Evolutionary conservation across 306 rosid genomes (phyloP).

Genomic region (Vigna unguiculata): DNA sequence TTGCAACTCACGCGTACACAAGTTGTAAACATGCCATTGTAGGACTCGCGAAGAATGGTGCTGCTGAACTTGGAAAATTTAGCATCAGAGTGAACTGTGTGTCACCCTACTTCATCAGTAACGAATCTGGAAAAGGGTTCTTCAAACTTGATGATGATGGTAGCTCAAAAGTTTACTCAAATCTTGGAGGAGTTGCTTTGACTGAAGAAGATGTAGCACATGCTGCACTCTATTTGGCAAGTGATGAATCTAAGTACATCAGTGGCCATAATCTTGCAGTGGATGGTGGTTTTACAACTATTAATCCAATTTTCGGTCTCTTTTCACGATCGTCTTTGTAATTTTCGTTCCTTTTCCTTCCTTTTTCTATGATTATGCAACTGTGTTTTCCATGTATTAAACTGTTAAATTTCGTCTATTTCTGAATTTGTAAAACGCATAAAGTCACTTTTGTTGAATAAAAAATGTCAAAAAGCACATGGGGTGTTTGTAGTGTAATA

Average conservation of each 20-base stretch:
- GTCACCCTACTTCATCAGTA: conserved; percentile 35
- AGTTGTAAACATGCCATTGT: conserved; percentile 47
- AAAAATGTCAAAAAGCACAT: no score
- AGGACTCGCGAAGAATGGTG: conserved; percentile 46
- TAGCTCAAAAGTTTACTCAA: conserved; percentile 26
- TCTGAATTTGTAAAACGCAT: no score
- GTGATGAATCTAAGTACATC: conserved; percentile 49
- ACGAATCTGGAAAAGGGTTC: neutral
- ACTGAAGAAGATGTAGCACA: conserved; percentile 42
- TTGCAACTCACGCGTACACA: conserved; percentile 49
- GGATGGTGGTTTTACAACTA: conserved; percentile 49
- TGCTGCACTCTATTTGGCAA: conserved; percentile 46
- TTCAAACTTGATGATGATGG: conserved; percentile 45
- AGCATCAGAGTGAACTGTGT: conserved; percentile 44
- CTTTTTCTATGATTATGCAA: neutral
- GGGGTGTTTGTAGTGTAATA: no score
- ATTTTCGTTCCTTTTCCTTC: neutral
- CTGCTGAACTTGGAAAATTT: conserved; percentile 43
- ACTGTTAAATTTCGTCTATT: no score
- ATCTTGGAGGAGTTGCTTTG: conserved; percentile 42
- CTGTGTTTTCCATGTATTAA: neutral
- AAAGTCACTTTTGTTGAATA: no score
- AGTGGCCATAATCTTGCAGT: conserved; percentile 47
- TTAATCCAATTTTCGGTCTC: conserved; percentile 44
- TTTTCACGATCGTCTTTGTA: conserved; percentile 34